phyloP scores from a whole-genome alignment of 2,329 filamentous ascomycete species.

The Macrophomina phaseolina region DNA sequence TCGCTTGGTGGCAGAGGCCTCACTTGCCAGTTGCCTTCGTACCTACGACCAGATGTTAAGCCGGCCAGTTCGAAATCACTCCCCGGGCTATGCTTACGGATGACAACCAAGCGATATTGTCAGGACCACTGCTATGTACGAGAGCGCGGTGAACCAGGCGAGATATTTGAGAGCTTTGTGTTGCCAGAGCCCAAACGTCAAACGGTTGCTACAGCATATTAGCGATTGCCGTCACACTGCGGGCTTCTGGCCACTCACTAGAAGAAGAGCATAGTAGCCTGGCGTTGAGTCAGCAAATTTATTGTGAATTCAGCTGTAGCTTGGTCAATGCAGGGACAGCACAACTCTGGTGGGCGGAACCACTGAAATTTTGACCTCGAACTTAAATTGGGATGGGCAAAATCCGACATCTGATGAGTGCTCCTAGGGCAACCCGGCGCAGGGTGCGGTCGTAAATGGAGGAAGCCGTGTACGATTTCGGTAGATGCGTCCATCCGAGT shows the following conservation, averaged over 20 bases:
- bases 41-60: conserved; percentile 14
- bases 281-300: background rate
- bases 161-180: conserved; percentile 40
- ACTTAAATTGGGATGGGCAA: no score
- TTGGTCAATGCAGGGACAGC: conserved; percentile 1
- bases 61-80: background rate
- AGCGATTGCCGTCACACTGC: conserved; percentile 23
- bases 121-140: conserved; percentile 41
- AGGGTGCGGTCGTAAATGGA: no score
- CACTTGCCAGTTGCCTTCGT: conserved; percentile 39
- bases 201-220: conserved; percentile 34
- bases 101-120: conserved; percentile 40
- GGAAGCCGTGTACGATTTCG: no score
- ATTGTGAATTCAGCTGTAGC: no score
- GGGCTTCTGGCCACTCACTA: conserved; percentile 24
- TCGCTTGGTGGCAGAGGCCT: conserved; percentile 35
- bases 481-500: no score
- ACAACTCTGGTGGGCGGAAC: background rate
- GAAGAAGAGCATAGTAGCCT: conserved; percentile 38
- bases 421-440: no score
- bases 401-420: no score
- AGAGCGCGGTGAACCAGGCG: conserved; percentile 34
- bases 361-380: background rate
- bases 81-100: conserved; percentile 28
- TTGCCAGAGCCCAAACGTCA: conserved; percentile 42